Evolutionary conservation across 148 eudicot genomes (phyloP), one percentile per base, ranked within the genome.

Genomic region (Chenopodium suecicum): DNA sequence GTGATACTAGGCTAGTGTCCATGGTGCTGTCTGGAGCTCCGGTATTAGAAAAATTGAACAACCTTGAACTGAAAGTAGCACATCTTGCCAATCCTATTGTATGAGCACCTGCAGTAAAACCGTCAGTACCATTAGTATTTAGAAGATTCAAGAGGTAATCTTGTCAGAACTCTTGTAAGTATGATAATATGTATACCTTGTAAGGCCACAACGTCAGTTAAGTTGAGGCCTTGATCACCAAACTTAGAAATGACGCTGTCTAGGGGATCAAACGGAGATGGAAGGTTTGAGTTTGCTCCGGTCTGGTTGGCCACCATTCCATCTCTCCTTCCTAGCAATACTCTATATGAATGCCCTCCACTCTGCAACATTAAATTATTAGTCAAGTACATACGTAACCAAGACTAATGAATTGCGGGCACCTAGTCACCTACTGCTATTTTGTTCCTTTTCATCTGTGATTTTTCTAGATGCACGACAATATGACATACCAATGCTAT

Each of bases 261-360:
- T 22, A 92, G 62, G 10, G 90, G 17, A 37, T 88, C 89, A 58
- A 90, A 88, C 2, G 98, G 98, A 64, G 90, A 74, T 32, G 94
- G 94, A 54, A 94, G 89, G 19, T 76, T 66, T 4, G 64, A 4
- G 50, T 90, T 92, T 32, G 98, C 92, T 70, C 88, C 92, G 9
- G 88, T 83, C 41, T 90, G 91, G 85, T 94, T 94, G 19, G 98
- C 92, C 75, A 90, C 90, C 54, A 90, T 41, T 23, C 97, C 97
- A 68, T 94, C 98, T 78, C 92, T 90, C 83, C 98, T 94, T 63
- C 98, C 98, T 16, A 94, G 75, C 80, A 82, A 70, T 20, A 94
- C 92, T 63, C 83, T 85, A 92, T 94, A 94, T 12, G 86, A 74
- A 14, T 86, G 89, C 44, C 94, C 95, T 73, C 97, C 98, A 86